A percentile compares a stretch with the other conserved stretches of the same genome.
These are phyloP conservation scores for Vaccinium macrocarpon DNA, from an alignment of 148 eudicot species.

Conservation along the genomic window DNA sequence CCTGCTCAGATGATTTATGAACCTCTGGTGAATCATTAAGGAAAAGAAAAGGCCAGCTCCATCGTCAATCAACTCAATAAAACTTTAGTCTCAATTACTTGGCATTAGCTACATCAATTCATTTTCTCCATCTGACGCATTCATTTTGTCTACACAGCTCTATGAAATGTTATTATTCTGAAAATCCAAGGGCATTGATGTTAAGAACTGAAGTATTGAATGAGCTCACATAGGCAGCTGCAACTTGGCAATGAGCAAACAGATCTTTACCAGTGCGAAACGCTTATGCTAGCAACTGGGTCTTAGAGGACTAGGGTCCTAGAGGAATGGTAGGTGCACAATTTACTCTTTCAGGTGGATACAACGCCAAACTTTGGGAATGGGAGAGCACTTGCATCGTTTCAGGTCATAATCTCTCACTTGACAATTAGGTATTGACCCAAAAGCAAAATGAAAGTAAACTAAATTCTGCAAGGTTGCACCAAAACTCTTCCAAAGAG, in stretches of 20 bases:
- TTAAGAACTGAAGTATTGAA: background rate
- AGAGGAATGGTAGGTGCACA: background rate
- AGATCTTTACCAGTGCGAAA: background rate
- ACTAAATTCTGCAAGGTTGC: background rate
- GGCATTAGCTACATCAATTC: background rate
- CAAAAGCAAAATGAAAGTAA: background rate
- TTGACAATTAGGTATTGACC: too few relatives aligned
- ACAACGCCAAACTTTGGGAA: background rate
- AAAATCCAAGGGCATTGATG: background rate
- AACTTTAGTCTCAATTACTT: background rate
- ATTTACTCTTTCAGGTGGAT: background rate
- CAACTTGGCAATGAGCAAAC: background rate
- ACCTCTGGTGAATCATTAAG: background rate
- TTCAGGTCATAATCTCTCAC: too few relatives aligned
- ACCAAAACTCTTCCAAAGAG: background rate
- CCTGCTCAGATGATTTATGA: background rate
- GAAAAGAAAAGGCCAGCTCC: background rate
- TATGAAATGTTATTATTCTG: background rate
- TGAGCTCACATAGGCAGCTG: background rate
- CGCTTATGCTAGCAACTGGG: background rate
- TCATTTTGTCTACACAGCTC: background rate
- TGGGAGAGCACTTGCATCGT: too few relatives aligned
- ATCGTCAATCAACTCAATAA: background rate
- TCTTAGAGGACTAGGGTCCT: background rate
- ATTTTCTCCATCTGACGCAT: background rate